A percentile compares a stretch with the other conserved stretches of the same genome.
Evolutionary conservation across 192 early-diverging fungal genomes (phyloP).

Genomic region (Cetraspora pellucida): DNA sequence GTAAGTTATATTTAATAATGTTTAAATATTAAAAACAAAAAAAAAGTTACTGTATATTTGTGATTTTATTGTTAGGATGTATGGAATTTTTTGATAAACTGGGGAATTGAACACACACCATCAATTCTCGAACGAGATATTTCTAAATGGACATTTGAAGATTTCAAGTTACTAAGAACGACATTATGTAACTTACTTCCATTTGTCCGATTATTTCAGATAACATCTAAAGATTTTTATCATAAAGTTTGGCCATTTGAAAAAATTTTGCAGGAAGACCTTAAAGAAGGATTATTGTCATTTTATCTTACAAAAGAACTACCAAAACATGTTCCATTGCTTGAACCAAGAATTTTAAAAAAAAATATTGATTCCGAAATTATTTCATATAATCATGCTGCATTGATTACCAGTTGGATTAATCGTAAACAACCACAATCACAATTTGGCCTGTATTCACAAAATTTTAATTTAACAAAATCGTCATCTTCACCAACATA

Average conservation of each 20-base stretch:
- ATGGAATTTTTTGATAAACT: background rate
- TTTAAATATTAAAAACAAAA: background rate
- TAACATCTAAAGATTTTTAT: conserved; percentile 28
- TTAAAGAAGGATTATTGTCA: background rate
- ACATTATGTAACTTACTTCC: conserved; percentile 10
- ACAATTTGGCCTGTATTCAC: background rate
- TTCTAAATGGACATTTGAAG: background rate
- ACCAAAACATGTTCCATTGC: background rate
- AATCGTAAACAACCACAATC: background rate
- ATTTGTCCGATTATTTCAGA: background rate
- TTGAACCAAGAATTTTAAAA: background rate
- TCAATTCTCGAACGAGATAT: background rate
- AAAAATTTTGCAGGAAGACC: background rate
- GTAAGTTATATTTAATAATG: background rate
- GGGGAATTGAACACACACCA: background rate
- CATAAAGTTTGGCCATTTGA: conserved; percentile 23
- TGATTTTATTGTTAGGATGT: conserved; percentile 12
- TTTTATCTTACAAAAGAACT: background rate
- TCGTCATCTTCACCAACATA: no score
- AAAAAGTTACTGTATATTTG: background rate
- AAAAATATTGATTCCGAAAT: conserved; percentile 5
- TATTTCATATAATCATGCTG: conserved; percentile 12
- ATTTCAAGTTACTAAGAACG: background rate
- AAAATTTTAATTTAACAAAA: background rate
- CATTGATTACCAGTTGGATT: conserved; percentile 12